phyloP scores from a whole-genome alignment of 2,329 filamentous ascomycete species.

The Fusarium veterinarium region DNA sequence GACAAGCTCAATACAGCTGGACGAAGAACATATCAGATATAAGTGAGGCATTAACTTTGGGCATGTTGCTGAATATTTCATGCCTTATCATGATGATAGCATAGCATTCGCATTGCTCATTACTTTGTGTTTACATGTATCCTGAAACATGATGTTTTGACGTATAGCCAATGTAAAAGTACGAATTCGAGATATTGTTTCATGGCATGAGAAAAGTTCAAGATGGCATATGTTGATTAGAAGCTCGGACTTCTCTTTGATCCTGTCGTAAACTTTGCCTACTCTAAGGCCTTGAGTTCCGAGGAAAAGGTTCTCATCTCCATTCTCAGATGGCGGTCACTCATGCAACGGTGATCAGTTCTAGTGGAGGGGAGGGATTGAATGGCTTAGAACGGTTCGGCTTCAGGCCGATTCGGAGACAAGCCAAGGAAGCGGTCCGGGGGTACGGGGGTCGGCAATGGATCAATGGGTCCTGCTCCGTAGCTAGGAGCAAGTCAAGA shows the following conservation, averaged over 20 bases:
- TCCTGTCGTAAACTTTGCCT: not conserved
- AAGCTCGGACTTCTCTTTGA: not conserved
- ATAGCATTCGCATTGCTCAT: not conserved
- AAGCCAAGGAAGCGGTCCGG: conserved; percentile 27
- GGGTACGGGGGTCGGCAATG: conserved; percentile 19
- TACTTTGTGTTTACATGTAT: conserved; percentile 5
- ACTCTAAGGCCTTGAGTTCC: not conserved
- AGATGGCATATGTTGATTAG: not conserved
- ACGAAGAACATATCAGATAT: conserved; percentile 2
- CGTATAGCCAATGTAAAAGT: conserved; percentile 1
- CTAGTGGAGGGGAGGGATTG: not conserved
- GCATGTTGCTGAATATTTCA: not conserved
- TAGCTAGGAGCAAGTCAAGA: conserved; percentile 1
- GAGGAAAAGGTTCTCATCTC: not conserved
- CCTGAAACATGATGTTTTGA: conserved; percentile 1
- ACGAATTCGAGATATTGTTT: not conserved
- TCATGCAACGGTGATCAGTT: conserved; percentile 24
- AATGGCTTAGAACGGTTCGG: conserved; percentile 16
- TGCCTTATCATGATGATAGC: not conserved
- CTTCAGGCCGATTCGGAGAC: conserved; percentile 26
- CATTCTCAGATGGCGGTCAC: conserved; percentile 30
- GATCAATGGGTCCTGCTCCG: not conserved
- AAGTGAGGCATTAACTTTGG: not conserved
- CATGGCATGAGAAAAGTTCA: not conserved
- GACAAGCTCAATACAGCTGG: conserved; percentile 12